These are phyloP conservation scores for Colletotrichum sp. DNA, from an alignment of 2,329 filamentous ascomycete genomes.

Conservation along the genomic window DNA sequence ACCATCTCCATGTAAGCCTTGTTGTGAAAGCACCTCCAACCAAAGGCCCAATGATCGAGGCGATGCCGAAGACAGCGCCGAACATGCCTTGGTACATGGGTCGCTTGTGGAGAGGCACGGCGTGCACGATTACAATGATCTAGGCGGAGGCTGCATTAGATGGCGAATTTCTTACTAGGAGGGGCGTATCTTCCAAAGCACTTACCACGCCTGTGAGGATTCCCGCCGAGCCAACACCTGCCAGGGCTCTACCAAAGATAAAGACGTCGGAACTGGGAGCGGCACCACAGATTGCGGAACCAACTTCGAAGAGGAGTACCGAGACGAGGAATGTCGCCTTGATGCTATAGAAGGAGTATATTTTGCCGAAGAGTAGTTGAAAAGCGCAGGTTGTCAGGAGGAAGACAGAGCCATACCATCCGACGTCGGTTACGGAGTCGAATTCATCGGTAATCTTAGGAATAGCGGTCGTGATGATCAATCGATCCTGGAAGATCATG, in stretches of 20 bases:
- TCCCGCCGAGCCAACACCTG: constrained; percentile 38
- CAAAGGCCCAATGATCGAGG: constrained; percentile 30
- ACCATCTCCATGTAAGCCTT: constrained; percentile 38
- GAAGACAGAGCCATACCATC: constrained; percentile 32
- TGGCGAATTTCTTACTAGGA: not conserved
- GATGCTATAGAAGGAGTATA: constrained; percentile 30
- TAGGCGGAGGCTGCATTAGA: constrained; percentile 36
- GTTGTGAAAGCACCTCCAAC: constrained; percentile 30
- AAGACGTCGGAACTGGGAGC: constrained; percentile 34
- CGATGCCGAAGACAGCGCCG: constrained; percentile 44
- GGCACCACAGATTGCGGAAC: constrained; percentile 33
- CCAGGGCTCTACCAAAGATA: constrained; percentile 39
- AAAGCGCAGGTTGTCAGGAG: constrained; percentile 30
- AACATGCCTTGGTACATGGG: constrained; percentile 33
- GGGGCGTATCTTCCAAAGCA: not conserved
- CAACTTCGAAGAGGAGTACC: constrained; percentile 30
- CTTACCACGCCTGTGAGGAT: constrained; percentile 32
- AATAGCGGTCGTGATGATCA: constrained; percentile 50
- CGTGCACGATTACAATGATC: constrained; percentile 30
- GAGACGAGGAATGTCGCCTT: constrained; percentile 28
- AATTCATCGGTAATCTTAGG: constrained; percentile 34
- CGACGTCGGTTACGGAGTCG: constrained; percentile 28
- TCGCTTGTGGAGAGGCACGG: constrained; percentile 43
- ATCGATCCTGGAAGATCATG: constrained; percentile 40
- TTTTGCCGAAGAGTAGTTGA: constrained; percentile 30